Percentiles rank a stretch among this genome's conserved stretches.
Evolutionary conservation across 2,329 filamentous ascomycete species (phyloP).

Genomic region (Ascochyta rabiei): DNA sequence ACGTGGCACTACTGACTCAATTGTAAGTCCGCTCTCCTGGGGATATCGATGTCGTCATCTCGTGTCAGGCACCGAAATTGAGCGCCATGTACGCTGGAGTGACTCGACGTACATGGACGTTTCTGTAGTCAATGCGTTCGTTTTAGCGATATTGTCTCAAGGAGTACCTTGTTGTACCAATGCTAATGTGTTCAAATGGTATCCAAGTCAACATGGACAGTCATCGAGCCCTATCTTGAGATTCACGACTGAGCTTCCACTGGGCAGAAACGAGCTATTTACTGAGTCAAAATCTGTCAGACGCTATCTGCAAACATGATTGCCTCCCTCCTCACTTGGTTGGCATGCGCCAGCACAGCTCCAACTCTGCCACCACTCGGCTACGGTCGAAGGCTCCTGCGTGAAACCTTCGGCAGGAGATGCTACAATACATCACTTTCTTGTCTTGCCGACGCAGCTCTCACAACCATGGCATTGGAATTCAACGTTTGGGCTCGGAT

Average conservation of each 20-base stretch:
- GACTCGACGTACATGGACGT: background rate
- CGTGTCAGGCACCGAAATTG: background rate
- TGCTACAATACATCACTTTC: slow-evolving; percentile 15
- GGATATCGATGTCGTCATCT: background rate
- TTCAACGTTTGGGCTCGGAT: slow-evolving; percentile 53
- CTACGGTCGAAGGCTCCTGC: slow-evolving; percentile 29
- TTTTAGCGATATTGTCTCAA: background rate
- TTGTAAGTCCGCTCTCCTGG: background rate
- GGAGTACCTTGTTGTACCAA: background rate
- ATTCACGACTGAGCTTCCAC: background rate
- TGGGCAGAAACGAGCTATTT: background rate
- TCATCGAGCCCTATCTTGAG: background rate
- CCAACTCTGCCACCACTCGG: slow-evolving; percentile 18
- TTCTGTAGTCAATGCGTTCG: background rate
- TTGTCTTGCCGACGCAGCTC: slow-evolving; percentile 22
- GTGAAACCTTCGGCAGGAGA: slow-evolving; percentile 26
- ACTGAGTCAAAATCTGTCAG: background rate
- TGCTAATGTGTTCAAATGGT: background rate
- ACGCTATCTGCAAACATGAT: background rate
- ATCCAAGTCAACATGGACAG: background rate
- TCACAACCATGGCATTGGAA: slow-evolving; percentile 43
- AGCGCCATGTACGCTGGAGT: background rate
- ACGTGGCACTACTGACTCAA: too few species aligned
- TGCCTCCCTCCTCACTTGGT: background rate
- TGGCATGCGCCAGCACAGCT: background rate